Evolutionary conservation across 345 rosid genomes (phyloP).

Genomic region (Boechera divaricarpa): DNA sequence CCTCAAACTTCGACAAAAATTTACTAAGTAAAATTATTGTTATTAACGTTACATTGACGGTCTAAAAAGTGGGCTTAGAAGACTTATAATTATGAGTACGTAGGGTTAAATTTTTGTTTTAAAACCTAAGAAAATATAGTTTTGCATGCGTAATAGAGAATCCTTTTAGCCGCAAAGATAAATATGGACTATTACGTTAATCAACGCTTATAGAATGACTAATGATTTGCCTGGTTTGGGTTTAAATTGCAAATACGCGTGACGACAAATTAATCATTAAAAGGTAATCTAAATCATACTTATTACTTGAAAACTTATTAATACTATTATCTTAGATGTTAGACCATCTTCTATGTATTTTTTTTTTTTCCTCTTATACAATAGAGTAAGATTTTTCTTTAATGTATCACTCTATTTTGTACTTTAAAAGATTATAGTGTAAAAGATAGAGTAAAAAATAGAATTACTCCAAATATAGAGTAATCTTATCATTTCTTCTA

Average conservation of each 20-base stretch:
- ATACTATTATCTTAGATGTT: background rate
- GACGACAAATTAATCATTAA: conserved; percentile 34
- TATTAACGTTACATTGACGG: background rate
- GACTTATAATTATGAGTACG: background rate
- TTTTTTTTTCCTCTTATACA: no score
- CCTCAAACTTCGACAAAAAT: no score
- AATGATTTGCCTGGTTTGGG: conserved; percentile 34
- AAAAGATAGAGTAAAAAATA: no score
- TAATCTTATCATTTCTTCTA: no score
- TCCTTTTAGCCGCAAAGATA: conserved; percentile 32
- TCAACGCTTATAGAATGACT: conserved; percentile 15
- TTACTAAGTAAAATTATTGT: no score
- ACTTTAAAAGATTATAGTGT: no score
- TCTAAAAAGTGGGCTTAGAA: background rate
- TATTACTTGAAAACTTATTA: background rate
- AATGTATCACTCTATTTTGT: no score
- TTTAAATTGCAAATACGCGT: conserved; percentile 34
- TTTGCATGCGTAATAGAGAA: conserved; percentile 36
- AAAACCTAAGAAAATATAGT: background rate
- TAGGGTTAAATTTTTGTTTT: background rate
- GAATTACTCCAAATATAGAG: no score
- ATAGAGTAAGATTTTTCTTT: no score
- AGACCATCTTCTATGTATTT: no score
- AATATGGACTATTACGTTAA: conserved; percentile 38
- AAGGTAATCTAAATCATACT: conserved; percentile 1